Conservation (phyloP, 257 asterid species). For the Scutellaria baicalensis region DNA sequence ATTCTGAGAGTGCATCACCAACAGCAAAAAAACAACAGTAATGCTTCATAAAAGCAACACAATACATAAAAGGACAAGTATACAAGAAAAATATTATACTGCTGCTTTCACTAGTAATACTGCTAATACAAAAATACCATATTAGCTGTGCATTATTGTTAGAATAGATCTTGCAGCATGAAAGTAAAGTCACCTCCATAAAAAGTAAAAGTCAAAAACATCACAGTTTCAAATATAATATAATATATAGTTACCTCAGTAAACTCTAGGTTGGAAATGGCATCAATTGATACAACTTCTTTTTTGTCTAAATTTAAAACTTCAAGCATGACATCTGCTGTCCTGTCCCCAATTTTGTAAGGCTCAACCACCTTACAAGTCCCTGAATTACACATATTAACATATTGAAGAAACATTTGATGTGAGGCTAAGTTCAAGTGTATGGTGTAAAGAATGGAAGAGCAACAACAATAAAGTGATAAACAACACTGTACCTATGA, state of each 20-base stretch:
- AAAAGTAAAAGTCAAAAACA: not conserved
- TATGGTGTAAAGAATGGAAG: not conserved
- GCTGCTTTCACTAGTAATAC: no score
- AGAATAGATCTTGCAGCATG: no score
- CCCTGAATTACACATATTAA: slow-evolving; percentile 33
- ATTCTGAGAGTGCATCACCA: not conserved
- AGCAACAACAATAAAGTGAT: not conserved
- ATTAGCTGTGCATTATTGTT: no score
- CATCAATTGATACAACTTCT: slow-evolving; percentile 47
- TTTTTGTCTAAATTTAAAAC: slow-evolving; percentile 57
- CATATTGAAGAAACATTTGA: not conserved
- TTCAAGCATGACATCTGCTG: slow-evolving; percentile 55
- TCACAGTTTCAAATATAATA: no score
- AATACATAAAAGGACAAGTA: no score
- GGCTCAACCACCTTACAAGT: slow-evolving; percentile 49
- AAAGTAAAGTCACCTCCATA: no score
- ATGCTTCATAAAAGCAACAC: no score
- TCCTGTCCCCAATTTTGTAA: slow-evolving; percentile 57
- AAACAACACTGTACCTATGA: slow-evolving; percentile 42
- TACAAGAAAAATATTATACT: no score
- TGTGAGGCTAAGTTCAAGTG: not conserved
- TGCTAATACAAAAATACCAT: no score
- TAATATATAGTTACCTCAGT: slow-evolving; percentile 59
- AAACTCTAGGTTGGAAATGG: slow-evolving; percentile 62
- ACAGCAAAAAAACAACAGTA: not conserved